Conservation (phyloP, 441 rosid genomes). For the Corymbia calophylla region DNA sequence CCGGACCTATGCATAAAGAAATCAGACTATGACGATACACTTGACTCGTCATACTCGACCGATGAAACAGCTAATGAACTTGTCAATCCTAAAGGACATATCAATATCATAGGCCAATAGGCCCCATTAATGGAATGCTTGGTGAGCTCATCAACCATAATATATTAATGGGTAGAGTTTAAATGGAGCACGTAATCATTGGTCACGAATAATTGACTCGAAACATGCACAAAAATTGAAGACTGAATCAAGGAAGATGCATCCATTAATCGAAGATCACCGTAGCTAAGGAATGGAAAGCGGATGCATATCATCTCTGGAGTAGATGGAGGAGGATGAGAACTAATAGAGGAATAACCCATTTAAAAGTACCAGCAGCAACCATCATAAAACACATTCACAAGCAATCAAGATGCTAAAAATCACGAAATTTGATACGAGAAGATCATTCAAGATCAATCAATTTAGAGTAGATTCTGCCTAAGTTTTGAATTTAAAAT, state of each 20-base stretch:
- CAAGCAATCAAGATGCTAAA: not conserved
- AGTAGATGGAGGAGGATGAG: rapidly evolving
- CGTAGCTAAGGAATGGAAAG: not conserved
- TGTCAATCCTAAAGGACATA: not conserved
- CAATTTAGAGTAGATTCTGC: not conserved
- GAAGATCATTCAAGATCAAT: not conserved
- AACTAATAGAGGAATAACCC: not conserved
- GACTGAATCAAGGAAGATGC: not conserved
- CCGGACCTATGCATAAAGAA: rapidly evolving
- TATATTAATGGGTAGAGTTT: not conserved
- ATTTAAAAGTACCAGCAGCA: not conserved
- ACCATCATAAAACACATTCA: rapidly evolving
- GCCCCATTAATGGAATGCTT: not conserved
- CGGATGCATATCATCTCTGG: not conserved
- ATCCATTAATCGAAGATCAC: rapidly evolving
- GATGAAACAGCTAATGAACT: not conserved
- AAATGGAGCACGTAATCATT: not conserved
- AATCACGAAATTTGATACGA: not conserved
- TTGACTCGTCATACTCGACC: too few species aligned
- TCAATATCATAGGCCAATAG: not conserved
- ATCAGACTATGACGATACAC: too few species aligned
- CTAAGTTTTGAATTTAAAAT: not conserved
- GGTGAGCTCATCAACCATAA: not conserved
- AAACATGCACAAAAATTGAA: not conserved
- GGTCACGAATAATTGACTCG: not conserved